Conservation (phyloP, 306 rosid species). For the Gleditsia sinensis region DNA sequence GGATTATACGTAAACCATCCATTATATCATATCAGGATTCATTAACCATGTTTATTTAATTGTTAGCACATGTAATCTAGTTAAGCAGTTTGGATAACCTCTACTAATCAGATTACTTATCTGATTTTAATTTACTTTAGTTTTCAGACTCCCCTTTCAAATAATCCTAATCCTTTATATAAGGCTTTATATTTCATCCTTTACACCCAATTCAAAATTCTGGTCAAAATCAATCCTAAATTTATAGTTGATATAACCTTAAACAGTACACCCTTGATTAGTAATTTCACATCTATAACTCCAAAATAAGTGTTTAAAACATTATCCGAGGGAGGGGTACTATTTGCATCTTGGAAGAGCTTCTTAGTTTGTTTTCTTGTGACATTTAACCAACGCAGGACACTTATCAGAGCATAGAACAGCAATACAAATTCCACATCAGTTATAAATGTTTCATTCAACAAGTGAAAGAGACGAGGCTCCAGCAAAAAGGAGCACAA, state of each 20-base stretch:
- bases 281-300: background rate
- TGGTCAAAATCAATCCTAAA: conserved; percentile 2
- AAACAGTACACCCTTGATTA: background rate
- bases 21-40: background rate
- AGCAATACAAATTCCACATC: background rate
- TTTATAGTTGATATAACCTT: background rate
- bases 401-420: conserved; percentile 8
- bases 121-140: background rate
- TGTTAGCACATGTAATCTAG: background rate
- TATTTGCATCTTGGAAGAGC: background rate
- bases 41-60: background rate
- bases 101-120: background rate
- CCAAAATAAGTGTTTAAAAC: background rate
- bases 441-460: background rate
- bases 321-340: background rate
- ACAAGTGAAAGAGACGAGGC: background rate
- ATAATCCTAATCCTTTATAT: background rate
- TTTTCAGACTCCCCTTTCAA: background rate
- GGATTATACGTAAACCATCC: background rate
- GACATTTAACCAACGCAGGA: background rate
- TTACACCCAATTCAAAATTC: background rate
- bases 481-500: conserved; percentile 1
- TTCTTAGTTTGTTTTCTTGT: conserved; percentile 15
- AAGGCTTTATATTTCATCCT: conserved; percentile 1
- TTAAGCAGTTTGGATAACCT: background rate